These are phyloP conservation scores for Lipomyces kockii DNA, from an alignment of 805 yeast genomes.

Conservation along the genomic window DNA sequence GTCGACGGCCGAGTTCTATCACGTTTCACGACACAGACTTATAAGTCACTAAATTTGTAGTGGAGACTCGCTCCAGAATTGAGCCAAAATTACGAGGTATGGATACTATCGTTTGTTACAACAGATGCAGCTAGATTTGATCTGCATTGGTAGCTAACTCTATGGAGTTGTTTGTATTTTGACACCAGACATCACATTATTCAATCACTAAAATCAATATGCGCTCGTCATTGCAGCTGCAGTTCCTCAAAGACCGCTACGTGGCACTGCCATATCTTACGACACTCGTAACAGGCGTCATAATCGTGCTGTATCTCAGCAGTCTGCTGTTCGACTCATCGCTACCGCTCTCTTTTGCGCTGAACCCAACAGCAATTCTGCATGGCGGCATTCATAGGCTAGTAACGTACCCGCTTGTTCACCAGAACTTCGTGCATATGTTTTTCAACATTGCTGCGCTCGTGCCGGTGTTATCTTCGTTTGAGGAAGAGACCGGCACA, in stretches of 20 bases:
- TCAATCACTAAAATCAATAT: not conserved
- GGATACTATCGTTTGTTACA: not conserved
- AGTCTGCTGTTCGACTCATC: conserved; percentile 7
- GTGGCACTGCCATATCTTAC: conserved; percentile 32
- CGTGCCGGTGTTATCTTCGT: conserved; percentile 33
- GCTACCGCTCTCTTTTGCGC: conserved; percentile 14
- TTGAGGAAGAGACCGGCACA: conserved; percentile 37
- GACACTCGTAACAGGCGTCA: conserved; percentile 4
- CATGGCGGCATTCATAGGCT: conserved; percentile 32
- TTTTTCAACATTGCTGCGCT: conserved; percentile 34
- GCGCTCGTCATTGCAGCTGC: conserved; percentile 19
- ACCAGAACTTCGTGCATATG: conserved; percentile 29
- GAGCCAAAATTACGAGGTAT: not conserved
- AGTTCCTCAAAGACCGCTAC: conserved; percentile 22
- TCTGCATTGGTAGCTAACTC: not conserved
- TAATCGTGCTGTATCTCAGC: conserved; percentile 9
- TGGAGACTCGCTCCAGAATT: not conserved
- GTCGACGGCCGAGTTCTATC: not conserved
- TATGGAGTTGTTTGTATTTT: not conserved
- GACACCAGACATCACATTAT: not conserved
- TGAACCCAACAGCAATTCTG: conserved; percentile 18
- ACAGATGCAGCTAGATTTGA: not conserved
- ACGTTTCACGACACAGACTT: not conserved
- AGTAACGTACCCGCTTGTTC: conserved; percentile 36
- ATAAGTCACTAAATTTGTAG: no score